A percentile compares a stretch with the other conserved stretches of the same genome.
phyloP scores from a whole-genome alignment of 495 filamentous ascomycete species.

The Penicillium mononematosum region DNA sequence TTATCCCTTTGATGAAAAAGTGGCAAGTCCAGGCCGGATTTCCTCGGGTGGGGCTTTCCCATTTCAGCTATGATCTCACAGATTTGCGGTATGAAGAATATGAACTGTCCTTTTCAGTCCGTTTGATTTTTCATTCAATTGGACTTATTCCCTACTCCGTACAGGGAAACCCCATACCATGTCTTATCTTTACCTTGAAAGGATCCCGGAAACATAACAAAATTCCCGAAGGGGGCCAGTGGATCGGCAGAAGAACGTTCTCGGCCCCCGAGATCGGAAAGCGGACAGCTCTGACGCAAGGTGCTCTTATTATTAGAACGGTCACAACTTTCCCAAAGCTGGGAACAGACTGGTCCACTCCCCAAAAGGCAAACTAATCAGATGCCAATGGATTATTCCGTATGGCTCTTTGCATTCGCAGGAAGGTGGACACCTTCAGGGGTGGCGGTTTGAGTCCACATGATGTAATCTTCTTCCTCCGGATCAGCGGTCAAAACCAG shows the following conservation, averaged over 20 bases:
- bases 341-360: neutral
- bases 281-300: constrained; percentile 5
- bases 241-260: neutral
- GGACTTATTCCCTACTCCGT: neutral
- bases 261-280: constrained; percentile 4
- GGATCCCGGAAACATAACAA: neutral
- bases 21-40: constrained; percentile 4
- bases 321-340: neutral
- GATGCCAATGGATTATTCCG: neutral
- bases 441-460: constrained; percentile 12
- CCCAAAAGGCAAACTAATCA: neutral
- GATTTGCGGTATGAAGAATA: neutral
- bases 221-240: neutral
- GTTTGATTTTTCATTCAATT: neutral
- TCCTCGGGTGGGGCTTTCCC: constrained; percentile 6
- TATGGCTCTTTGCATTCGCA: neutral
- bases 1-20: neutral
- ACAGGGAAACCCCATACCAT: neutral
- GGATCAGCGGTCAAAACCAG: constrained; percentile 24
- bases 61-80: constrained; percentile 1
- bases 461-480: constrained; percentile 20
- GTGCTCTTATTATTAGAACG: neutral
- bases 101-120: neutral
- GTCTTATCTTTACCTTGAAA: neutral
- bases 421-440: neutral